phyloP scores from a whole-genome alignment of 192 early-diverging fungal species.

The Coemansia javaensis region DNA sequence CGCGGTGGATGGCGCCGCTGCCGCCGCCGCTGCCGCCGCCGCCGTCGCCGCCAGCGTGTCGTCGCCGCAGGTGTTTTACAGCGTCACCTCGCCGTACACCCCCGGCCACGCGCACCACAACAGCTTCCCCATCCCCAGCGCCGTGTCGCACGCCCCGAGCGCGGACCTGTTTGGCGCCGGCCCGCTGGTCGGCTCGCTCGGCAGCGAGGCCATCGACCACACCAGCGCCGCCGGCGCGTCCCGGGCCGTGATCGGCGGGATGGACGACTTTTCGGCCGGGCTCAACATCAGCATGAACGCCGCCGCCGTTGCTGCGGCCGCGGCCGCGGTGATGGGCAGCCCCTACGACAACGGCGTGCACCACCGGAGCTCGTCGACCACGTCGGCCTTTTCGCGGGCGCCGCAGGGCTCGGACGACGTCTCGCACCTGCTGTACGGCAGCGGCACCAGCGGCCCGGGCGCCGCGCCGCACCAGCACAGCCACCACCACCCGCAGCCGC shows the following conservation, averaged over 20 bases:
- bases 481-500: neutral
- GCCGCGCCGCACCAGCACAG: conserved; percentile 1
- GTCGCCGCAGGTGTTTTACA: conserved; percentile 38
- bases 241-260: conserved; percentile 3
- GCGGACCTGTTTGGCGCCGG: conserved; percentile 17
- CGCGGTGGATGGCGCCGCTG: conserved; percentile 51
- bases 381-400: conserved; percentile 41
- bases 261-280: conserved; percentile 38
- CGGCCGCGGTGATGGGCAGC: conserved; percentile 20
- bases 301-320: conserved; percentile 12
- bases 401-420: conserved; percentile 13
- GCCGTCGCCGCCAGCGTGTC: conserved; percentile 34
- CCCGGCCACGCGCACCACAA: conserved; percentile 30
- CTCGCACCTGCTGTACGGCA: conserved; percentile 26
- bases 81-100: conserved; percentile 37
- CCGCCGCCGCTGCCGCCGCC: conserved; percentile 15
- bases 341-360: conserved; percentile 20
- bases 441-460: no score
- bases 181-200: conserved; percentile 16
- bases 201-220: conserved; percentile 8
- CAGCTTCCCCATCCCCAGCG: conserved; percentile 37
- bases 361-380: conserved; percentile 18
- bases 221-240: conserved; percentile 6
- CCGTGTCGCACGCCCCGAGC: conserved; percentile 16
- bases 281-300: conserved; percentile 49